These are phyloP conservation scores for Botrytis galanthina DNA, from an alignment of 2,329 filamentous ascomycete genomes.

Conservation along the genomic window DNA sequence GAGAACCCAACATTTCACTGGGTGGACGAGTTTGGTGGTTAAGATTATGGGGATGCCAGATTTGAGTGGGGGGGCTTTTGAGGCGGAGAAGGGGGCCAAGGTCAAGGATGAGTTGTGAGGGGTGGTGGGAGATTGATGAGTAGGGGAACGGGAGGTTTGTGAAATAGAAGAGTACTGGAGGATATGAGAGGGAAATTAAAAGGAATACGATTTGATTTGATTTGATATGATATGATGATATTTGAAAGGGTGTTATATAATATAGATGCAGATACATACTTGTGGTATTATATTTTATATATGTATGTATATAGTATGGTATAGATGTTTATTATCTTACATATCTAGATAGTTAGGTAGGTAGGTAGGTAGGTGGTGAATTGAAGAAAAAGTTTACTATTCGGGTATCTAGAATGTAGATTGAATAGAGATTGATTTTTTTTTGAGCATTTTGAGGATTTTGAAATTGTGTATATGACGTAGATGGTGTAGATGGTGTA, in stretches of 20 bases:
- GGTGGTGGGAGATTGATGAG: neutral
- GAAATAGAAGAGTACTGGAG: neutral
- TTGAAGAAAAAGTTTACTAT: neutral
- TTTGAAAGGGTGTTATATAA: neutral
- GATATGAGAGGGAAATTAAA: neutral
- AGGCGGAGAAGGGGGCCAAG: neutral
- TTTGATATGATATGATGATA: neutral
- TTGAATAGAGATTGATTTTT: neutral
- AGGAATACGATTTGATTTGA: no score
- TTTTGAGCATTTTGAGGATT: no score
- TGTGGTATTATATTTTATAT: neutral
- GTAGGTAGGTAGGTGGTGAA: neutral
- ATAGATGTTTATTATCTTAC: no score
- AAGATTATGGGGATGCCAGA: constrained; percentile 97
- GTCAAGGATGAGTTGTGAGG: neutral
- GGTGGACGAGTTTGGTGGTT: constrained; percentile 97
- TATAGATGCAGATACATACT: neutral
- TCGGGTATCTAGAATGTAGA: neutral
- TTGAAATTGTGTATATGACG: no score
- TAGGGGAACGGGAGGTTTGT: neutral
- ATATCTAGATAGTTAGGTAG: no score
- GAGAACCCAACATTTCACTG: constrained; percentile 95
- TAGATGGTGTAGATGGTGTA: no score
- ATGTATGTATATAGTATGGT: neutral
- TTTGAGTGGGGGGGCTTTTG: constrained; percentile 33